Evolutionary conservation across 768 basidiomycete species (phyloP).

Genomic region (Tricholoma terreum): DNA sequence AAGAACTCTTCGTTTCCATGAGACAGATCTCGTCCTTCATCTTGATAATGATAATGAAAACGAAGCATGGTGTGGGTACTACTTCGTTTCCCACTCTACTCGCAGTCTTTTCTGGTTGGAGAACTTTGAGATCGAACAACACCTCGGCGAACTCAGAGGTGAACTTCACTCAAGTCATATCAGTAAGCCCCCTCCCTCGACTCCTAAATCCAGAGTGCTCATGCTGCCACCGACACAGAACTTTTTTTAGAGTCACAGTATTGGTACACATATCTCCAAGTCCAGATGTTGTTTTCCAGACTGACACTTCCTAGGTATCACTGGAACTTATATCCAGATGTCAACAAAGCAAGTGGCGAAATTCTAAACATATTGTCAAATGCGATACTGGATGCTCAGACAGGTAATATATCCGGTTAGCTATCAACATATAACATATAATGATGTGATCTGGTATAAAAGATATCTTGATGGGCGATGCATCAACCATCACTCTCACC

Average conservation of each 20-base stretch:
- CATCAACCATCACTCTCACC: not conserved
- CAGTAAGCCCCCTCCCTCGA: slow-evolving; percentile 20
- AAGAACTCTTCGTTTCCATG: slow-evolving; percentile 10
- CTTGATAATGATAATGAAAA: slow-evolving; percentile 15
- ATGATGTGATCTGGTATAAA: not conserved
- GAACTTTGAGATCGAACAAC: slow-evolving; percentile 22
- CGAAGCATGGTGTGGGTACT: slow-evolving; percentile 36
- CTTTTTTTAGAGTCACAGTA: slow-evolving; percentile 34
- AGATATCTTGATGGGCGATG: not conserved
- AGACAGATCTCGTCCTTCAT: slow-evolving; percentile 41
- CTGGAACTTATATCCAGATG: slow-evolving; percentile 31
- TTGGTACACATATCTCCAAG: slow-evolving; percentile 22
- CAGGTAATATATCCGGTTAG: not conserved
- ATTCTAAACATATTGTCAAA: slow-evolving; percentile 23
- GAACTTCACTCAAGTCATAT: slow-evolving; percentile 23
- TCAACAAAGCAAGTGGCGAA: slow-evolving; percentile 16
- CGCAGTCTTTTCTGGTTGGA: slow-evolving; percentile 46
- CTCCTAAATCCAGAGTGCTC: not conserved
- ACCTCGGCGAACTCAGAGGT: slow-evolving; percentile 20
- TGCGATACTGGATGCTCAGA: slow-evolving; percentile 16
- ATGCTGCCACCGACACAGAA: slow-evolving; percentile 17
- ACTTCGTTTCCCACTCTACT: slow-evolving; percentile 36
- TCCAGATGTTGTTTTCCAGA: not conserved
- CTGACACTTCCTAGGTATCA: slow-evolving; percentile 26
- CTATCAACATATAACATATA: not conserved